A percentile compares a stretch with the other conserved stretches of the same genome.
Conservation (phyloP, 495 filamentous ascomycete species). For the Podospora anserina region DNA sequence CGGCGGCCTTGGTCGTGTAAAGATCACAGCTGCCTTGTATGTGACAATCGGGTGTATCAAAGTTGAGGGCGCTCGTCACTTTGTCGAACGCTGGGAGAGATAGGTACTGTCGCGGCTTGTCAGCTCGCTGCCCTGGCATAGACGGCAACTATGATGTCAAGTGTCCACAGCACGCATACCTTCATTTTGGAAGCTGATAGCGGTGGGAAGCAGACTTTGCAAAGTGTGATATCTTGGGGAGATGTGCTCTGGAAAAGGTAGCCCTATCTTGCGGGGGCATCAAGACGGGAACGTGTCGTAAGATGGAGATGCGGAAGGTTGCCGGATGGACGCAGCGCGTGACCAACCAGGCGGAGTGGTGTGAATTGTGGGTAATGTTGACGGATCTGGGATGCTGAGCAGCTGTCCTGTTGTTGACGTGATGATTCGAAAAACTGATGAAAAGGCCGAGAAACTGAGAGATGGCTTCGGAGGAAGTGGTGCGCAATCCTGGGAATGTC, state of each 20-base stretch:
- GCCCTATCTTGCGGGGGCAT: conserved; percentile 5
- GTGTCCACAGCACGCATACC: background rate
- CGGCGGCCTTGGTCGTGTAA: conserved; percentile 94
- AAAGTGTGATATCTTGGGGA: background rate
- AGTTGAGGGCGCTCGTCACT: conserved; percentile 85
- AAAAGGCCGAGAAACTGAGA: background rate
- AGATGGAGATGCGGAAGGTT: background rate
- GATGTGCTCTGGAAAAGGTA: background rate
- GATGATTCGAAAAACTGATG: background rate
- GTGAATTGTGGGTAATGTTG: background rate
- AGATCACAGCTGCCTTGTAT: conserved; percentile 90
- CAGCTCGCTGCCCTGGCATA: conserved; percentile 1
- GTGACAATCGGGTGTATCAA: conserved; percentile 86
- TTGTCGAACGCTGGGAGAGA: conserved; percentile 84
- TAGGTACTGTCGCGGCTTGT: conserved; percentile 63
- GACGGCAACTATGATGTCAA: background rate
- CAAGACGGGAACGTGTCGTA: background rate
- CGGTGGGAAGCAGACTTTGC: conserved; percentile 5
- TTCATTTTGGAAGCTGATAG: conserved; percentile 37
- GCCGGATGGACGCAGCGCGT: background rate
- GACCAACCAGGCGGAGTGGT: background rate
- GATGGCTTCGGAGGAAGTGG: background rate
- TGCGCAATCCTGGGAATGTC: background rate
- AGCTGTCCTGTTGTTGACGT: background rate
- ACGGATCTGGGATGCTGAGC: background rate